These are phyloP conservation scores for Pseudisothecium myosuroides DNA, from an alignment of 225 moss, liverwort and hornwort genomes.

Conservation along the genomic window DNA sequence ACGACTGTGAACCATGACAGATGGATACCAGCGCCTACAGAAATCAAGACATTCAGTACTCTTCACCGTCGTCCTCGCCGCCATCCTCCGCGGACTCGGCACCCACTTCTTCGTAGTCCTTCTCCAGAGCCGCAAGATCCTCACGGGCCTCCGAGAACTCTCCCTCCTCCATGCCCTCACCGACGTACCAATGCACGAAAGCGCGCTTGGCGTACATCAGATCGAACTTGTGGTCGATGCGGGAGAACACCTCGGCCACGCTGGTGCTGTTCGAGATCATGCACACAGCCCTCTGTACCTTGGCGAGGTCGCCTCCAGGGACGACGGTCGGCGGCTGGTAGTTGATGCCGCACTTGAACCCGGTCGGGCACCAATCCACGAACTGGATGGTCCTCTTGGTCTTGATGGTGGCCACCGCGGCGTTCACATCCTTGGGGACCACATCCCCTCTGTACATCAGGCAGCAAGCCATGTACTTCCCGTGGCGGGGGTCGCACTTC, in stretches of 20 bases:
- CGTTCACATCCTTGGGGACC: slow-evolving; percentile 43
- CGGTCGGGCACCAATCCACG: slow-evolving; percentile 48
- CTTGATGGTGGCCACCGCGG: slow-evolving; percentile 39
- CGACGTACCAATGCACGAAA: slow-evolving; percentile 45
- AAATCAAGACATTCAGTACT: slow-evolving; percentile 8
- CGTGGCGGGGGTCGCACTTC: slow-evolving; percentile 45
- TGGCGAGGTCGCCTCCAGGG: slow-evolving; percentile 36
- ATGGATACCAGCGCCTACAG: not conserved
- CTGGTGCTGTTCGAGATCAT: slow-evolving; percentile 41
- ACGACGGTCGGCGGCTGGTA: slow-evolving; percentile 50
- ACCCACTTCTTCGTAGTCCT: slow-evolving; percentile 37
- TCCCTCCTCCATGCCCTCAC: slow-evolving; percentile 46
- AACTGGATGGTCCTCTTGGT: slow-evolving; percentile 46
- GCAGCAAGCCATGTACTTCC: slow-evolving; percentile 58
- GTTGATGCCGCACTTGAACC: slow-evolving; percentile 56
- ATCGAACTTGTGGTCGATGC: slow-evolving; percentile 41
- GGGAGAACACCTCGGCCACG: slow-evolving; percentile 33
- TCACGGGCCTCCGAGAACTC: slow-evolving; percentile 39
- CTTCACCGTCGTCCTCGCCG: slow-evolving; percentile 28
- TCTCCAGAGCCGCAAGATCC: slow-evolving; percentile 31
- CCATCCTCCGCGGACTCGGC: slow-evolving; percentile 33
- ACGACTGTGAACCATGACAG: not conserved
- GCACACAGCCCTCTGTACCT: slow-evolving; percentile 38
- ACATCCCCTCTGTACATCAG: slow-evolving; percentile 56
- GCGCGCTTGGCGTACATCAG: slow-evolving; percentile 51